Conservation (phyloP, 805 yeast species). For the Lipomyces mesembrius region DNA sequence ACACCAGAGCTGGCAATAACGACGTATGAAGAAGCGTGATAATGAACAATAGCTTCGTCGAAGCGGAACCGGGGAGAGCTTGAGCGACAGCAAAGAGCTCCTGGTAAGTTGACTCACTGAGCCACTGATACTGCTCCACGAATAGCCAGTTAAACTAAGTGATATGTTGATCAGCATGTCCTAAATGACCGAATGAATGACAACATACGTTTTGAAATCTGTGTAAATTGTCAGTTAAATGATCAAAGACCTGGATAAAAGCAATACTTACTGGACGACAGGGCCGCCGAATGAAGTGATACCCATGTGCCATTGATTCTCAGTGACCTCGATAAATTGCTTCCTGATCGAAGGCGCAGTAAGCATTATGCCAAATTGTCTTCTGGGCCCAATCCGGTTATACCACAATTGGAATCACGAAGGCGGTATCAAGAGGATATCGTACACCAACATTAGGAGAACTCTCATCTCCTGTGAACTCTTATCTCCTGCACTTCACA, state of each 20-base stretch:
- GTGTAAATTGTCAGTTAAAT: background rate
- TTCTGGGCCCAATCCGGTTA: no score
- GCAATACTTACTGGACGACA: constrained; percentile 29
- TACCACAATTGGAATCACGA: no score
- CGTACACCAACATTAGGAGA: no score
- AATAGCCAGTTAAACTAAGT: constrained; percentile 26
- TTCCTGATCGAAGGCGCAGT: background rate
- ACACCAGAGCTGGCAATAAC: constrained; percentile 27
- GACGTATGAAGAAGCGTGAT: constrained; percentile 33
- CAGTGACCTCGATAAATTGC: constrained; percentile 31
- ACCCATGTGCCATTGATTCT: constrained; percentile 35
- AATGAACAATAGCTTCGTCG: constrained; percentile 31
- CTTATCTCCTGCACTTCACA: no score
- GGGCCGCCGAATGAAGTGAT: constrained; percentile 32
- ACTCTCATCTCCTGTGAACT: no score
- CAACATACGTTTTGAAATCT: constrained; percentile 18
- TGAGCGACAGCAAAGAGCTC: constrained; percentile 33
- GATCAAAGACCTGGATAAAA: background rate
- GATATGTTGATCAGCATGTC: background rate
- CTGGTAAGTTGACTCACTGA: constrained; percentile 29
- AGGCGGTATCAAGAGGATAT: no score
- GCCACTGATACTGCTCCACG: constrained; percentile 33
- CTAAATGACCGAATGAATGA: background rate
- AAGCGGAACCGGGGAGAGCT: constrained; percentile 35
- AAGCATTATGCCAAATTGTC: no score